Base-by-base conservation (phyloP, 2,329 filamentous ascomycete species). In the Zymoseptoria ardabiliae region DNA sequence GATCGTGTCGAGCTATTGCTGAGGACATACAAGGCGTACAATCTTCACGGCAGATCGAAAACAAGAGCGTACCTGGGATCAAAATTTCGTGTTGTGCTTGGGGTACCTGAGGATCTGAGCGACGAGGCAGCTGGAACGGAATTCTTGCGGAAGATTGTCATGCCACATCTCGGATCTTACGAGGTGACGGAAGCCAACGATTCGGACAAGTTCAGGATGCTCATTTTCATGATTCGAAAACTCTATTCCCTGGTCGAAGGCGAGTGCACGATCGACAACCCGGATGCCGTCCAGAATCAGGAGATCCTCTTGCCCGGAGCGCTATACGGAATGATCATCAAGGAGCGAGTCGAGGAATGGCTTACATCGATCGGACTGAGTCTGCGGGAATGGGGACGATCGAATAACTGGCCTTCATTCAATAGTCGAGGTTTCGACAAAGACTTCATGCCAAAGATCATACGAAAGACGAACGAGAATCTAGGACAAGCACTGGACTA, bases 211-310 rank as follows among this genome's bases (percentile, higher is more conserved):
- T 97, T 96, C 78, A 88, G 89, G 67, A 86, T 96, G 84, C 79
- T 97, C 51, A 80, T 97, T 50, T 95, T 97, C 77, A 97, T 97
- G 92, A 89, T 92, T 69, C 84, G 93, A 65, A 99, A 99, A 75
- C 83, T 99, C 30, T 99, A 99, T 71, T 85, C 92, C 13, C 80
- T 99, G 54, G 93, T 94, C 8, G 91, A 92, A 61, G 92, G 93
- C 58, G 93, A 97, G 65, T 97, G 93, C 73, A 83, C 91, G 4
- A 85, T 92, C 4, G 94, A 99, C 78, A 97, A 99, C 71, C 93
- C 94, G 1, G 94, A 99, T 82, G 91, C 94, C 10, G 88, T 97
- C 19, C 92, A 96, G 70, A 96, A 95, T 74, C 94, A 99, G 72
- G 94, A 99, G 75, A 88, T 97, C 59, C 80, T 99, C 22, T 83